Percentiles rank a stretch among this genome's conserved stretches.
These are phyloP conservation scores for Globisporangium irregulare DNA, from an alignment of 352 stramenopile genomes.

Conservation along the genomic window DNA sequence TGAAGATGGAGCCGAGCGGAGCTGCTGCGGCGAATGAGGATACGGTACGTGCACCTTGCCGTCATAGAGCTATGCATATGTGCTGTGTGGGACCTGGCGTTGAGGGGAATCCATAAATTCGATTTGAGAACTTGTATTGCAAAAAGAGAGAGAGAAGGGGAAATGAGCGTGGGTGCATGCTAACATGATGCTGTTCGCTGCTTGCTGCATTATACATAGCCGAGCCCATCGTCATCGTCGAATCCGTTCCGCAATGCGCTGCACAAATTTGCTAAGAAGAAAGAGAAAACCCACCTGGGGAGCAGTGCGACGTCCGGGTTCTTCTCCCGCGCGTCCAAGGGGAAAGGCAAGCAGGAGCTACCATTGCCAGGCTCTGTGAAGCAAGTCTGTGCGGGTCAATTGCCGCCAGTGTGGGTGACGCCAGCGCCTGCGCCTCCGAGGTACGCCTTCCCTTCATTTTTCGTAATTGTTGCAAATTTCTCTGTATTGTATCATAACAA, in stretches of 20 bases:
- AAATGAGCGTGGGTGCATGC: not conserved
- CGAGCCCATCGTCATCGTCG: constrained; percentile 36
- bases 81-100: not conserved
- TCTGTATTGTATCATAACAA: not conserved
- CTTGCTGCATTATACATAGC: constrained; percentile 11
- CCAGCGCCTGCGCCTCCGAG: constrained; percentile 48
- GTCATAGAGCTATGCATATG: not conserved
- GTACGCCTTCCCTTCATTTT: constrained; percentile 15
- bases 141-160: not conserved
- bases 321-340: constrained; percentile 48
- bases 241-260: constrained; percentile 77
- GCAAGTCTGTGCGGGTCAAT: constrained; percentile 64
- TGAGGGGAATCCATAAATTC: not conserved
- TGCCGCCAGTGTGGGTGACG: constrained; percentile 77
- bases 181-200: not conserved
- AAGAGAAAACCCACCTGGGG: constrained; percentile 51
- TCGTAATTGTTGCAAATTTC: not conserved
- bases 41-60: not conserved
- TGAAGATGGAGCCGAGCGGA: constrained; percentile 11
- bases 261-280: constrained; percentile 82
- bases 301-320: constrained; percentile 60
- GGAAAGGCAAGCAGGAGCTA: constrained; percentile 34
- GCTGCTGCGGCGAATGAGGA: constrained; percentile 9
- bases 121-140: not conserved
- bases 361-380: constrained; percentile 67